Conservation (phyloP, 176 grass and related monocot species). For the Stipa capillata region DNA sequence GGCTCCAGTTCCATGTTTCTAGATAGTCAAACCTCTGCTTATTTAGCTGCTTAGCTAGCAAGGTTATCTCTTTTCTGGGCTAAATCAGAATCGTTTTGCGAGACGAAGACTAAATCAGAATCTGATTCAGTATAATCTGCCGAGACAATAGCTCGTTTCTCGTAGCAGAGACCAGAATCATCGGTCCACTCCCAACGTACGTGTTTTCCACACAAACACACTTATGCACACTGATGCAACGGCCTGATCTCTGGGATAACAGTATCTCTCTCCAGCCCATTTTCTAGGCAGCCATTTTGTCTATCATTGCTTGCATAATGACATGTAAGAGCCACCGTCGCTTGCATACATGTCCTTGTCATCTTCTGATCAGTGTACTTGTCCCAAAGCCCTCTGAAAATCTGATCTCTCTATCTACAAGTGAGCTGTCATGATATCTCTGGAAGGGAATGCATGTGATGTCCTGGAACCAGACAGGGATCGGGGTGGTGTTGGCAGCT, state of each 20-base stretch:
- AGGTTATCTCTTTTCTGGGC: background rate
- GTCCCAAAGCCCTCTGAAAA: background rate
- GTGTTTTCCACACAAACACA: no score
- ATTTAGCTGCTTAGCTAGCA: background rate
- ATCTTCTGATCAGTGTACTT: background rate
- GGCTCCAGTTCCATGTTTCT: background rate
- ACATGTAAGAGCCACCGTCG: background rate
- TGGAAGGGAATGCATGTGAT: background rate
- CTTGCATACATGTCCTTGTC: background rate
- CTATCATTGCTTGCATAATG: background rate
- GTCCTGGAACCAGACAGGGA: constrained; percentile 19
- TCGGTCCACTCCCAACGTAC: no score
- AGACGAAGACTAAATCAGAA: no score
- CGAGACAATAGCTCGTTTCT: no score
- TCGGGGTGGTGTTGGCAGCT: constrained; percentile 18
- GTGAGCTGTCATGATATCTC: background rate
- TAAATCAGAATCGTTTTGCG: no score
- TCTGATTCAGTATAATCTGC: no score
- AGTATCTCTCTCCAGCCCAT: background rate
- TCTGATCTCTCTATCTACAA: background rate
- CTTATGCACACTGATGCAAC: background rate
- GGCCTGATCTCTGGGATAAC: no score
- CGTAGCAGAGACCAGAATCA: no score
- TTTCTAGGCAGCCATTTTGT: background rate
- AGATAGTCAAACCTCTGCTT: background rate